Evolutionary conservation across 148 eudicot species (phyloP), one percentile per base, ranked within the genome.

Genomic region (Tetragonia tetragonoides): DNA sequence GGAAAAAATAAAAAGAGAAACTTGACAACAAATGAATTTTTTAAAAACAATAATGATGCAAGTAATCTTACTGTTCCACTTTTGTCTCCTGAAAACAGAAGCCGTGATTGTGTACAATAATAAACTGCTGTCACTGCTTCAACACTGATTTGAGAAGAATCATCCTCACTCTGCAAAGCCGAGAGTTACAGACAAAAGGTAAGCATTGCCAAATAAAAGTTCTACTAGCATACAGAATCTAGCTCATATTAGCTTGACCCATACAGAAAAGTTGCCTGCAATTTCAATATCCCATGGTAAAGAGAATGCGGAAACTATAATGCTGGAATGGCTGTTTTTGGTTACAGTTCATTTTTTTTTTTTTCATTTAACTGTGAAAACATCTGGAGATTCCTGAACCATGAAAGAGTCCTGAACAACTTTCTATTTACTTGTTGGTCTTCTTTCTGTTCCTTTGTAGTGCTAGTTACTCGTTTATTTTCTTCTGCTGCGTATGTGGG

Each of bases 31-130:
- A 59, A 65, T 64, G 40, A 57, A 70, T 18, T 56, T 70, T 21
- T 10, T 6, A 39, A 20, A 41, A 74, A 59, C 21, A 10, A 60
- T 0, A 21, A 57, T 24, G n/a, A 69, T 57, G 46, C 60, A 62
- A 71, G 73, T 21, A 18, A 57, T 65, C 70, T 84, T 76, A 92
- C 98, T 84, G 71, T 88, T 80, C 99, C 99, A 86, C 80, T 91
- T 86, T 95, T 95, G 88, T 95, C 99, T 71, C 99, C 98, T 68
- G 95, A 87, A 80, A 91, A 81, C 82, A 95, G 88, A 72, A 87
- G 68, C 54, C 85, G 81, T 57, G 83, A 81, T 77, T 87, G 82
- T 71, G 70, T 61, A 72, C 82, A 86, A 66, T 81, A 89, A 82
- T 81, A 78, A 60, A 93, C 75, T 65, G 97, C 89, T 46, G 97